Evolutionary conservation across 148 eudicot genomes (phyloP).

Genomic region (Silene uniflora): DNA sequence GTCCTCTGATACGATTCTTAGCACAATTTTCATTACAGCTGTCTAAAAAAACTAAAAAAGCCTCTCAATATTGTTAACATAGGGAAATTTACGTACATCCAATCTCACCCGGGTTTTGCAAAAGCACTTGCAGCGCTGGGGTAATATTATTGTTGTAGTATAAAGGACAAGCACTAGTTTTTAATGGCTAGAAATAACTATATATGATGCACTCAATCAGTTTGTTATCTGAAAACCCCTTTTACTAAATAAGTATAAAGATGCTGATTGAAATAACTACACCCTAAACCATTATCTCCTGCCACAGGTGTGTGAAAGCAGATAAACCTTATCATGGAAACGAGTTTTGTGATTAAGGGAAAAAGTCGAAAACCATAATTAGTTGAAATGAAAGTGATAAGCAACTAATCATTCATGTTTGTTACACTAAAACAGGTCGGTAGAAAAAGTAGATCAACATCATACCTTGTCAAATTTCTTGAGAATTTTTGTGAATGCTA

Average conservation of each 20-base stretch:
- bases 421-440: not conserved
- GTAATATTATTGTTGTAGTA: not conserved
- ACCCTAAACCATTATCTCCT: not conserved
- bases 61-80: not conserved
- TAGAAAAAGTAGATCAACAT: slow-evolving; percentile 14
- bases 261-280: not conserved
- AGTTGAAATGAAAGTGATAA: slow-evolving; percentile 4
- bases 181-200: not conserved
- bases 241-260: not conserved
- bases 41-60: no score
- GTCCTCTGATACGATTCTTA: no score
- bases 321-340: not conserved
- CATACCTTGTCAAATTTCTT: slow-evolving; percentile 96
- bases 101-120: not conserved
- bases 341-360: not conserved
- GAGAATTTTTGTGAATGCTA: slow-evolving; percentile 85
- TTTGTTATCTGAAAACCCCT: not conserved
- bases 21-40: no score
- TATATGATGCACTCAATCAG: slow-evolving; percentile 5
- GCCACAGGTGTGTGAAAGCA: slow-evolving; percentile 5
- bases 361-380: not conserved
- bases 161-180: not conserved
- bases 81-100: not conserved
- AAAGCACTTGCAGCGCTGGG: not conserved
- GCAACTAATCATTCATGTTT: not conserved